These are phyloP conservation scores for Daedalea quercina DNA, from an alignment of 768 basidiomycete genomes.

Conservation along the genomic window DNA sequence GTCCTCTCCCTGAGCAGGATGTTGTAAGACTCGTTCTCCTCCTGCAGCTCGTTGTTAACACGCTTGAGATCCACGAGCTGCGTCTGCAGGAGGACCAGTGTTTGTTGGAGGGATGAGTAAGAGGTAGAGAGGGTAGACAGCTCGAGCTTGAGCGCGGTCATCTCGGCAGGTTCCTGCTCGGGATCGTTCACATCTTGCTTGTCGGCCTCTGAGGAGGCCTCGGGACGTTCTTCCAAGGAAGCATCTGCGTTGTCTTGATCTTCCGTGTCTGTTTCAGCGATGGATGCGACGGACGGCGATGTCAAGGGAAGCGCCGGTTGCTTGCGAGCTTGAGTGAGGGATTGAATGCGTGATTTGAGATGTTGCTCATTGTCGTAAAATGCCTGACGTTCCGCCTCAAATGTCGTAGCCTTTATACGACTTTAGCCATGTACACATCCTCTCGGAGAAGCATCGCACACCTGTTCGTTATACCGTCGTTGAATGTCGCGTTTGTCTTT, in stretches of 20 bases:
- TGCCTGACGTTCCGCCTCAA: conserved; percentile 87
- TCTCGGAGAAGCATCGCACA: conserved; percentile 22
- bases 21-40: conserved; percentile 97
- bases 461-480: conserved; percentile 87
- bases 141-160: conserved; percentile 77
- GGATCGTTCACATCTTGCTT: conserved; percentile 54
- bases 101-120: conserved; percentile 76
- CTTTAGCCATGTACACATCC: background rate
- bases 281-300: conserved; percentile 22
- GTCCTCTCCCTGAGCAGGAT: conserved; percentile 89
- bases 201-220: conserved; percentile 20
- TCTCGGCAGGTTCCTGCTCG: conserved; percentile 77
- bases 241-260: conserved; percentile 22
- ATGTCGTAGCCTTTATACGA: conserved; percentile 60
- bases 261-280: conserved; percentile 25
- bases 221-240: conserved; percentile 30
- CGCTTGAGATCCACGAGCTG: conserved; percentile 85
- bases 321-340: conserved; percentile 62
- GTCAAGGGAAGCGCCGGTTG: conserved; percentile 34
- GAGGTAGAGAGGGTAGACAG: conserved; percentile 84
- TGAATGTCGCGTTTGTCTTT: conserved; percentile 81
- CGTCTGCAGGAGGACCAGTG: conserved; percentile 74
- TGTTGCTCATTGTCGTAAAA: conserved; percentile 94
- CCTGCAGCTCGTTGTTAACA: conserved; percentile 82
- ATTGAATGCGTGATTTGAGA: conserved; percentile 84